Evolutionary conservation across 495 filamentous ascomycete species (phyloP).

Genomic region (Trichodelitschia bisporula): DNA sequence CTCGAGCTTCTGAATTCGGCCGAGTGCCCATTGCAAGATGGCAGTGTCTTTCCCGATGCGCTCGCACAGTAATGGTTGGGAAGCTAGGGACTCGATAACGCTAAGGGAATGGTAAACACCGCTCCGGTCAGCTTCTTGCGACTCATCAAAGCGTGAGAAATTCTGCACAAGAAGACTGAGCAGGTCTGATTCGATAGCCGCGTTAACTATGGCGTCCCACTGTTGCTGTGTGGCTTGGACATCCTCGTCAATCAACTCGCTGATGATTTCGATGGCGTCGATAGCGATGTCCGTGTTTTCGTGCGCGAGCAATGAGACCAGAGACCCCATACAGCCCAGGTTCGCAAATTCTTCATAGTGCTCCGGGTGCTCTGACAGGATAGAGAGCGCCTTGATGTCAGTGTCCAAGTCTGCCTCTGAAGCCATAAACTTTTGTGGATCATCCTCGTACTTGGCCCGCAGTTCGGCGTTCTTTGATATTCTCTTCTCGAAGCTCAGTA

Average conservation of each 20-base stretch:
- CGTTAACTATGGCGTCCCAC: constrained; percentile 60
- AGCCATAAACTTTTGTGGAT: constrained; percentile 64
- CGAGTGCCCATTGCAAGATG: constrained; percentile 52
- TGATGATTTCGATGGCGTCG: constrained; percentile 69
- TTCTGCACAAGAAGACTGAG: constrained; percentile 66
- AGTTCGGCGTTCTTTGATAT: constrained; percentile 85
- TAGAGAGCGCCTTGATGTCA: constrained; percentile 68
- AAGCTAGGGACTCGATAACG: constrained; percentile 70
- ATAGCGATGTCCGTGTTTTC: constrained; percentile 97
- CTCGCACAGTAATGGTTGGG: constrained; percentile 37
- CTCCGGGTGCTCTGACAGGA: constrained; percentile 66
- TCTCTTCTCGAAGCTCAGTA: constrained; percentile 70
- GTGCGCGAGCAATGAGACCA: constrained; percentile 67
- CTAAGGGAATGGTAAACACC: constrained; percentile 73
- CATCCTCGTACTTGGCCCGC: constrained; percentile 62
- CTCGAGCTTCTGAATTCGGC: constrained; percentile 35
- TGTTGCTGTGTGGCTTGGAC: constrained; percentile 62
- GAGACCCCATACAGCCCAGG: constrained; percentile 45
- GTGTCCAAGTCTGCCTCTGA: constrained; percentile 85
- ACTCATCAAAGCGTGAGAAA: constrained; percentile 60
- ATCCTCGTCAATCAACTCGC: constrained; percentile 86
- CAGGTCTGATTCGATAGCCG: constrained; percentile 60
- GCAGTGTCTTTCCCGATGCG: constrained; percentile 37
- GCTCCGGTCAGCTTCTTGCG: constrained; percentile 41
- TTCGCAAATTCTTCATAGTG: constrained; percentile 66